Percentiles rank a stretch among this genome's conserved stretches.
Evolutionary conservation across 1,284 basidiomycete genomes (phyloP).

Genomic region (Ustilago hordei): DNA sequence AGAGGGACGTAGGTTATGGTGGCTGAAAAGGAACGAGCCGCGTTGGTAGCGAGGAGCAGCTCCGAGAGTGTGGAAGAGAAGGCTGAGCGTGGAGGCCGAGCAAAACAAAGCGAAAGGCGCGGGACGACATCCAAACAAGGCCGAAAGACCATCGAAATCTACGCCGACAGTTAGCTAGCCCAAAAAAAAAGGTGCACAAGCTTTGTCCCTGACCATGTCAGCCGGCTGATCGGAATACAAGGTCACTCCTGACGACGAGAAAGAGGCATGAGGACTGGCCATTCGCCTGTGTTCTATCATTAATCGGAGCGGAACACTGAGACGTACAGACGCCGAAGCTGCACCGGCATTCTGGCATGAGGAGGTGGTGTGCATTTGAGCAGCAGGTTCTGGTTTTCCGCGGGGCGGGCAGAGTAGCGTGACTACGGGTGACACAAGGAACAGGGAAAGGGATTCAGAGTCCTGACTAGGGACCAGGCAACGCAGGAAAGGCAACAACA

Average conservation of each 20-base stretch:
- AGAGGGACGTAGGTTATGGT: neutral
- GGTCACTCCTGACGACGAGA: neutral
- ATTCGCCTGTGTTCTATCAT: neutral
- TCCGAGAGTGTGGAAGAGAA: neutral
- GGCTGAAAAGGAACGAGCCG: neutral
- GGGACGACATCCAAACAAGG: slow-evolving; percentile 2
- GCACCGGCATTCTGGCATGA: slow-evolving; percentile 2
- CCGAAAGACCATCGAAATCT: slow-evolving; percentile 5
- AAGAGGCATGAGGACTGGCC: neutral
- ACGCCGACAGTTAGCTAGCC: neutral
- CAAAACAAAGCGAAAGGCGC: neutral
- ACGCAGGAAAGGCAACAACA: neutral
- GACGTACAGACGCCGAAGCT: neutral
- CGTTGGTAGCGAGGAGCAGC: neutral
- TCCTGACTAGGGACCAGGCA: neutral
- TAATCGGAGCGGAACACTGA: neutral
- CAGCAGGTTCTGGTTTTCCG: neutral
- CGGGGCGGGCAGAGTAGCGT: neutral
- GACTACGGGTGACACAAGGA: neutral
- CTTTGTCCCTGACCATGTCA: neutral
- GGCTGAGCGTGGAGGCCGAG: neutral
- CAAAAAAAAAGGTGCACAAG: neutral
- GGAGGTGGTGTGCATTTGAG: neutral
- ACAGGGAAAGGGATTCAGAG: neutral
- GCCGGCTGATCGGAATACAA: neutral